A percentile compares a stretch with the other conserved stretches of the same genome.
phyloP scores from a whole-genome alignment of 208 protist genomes.

The Angomonas deanei region DNA sequence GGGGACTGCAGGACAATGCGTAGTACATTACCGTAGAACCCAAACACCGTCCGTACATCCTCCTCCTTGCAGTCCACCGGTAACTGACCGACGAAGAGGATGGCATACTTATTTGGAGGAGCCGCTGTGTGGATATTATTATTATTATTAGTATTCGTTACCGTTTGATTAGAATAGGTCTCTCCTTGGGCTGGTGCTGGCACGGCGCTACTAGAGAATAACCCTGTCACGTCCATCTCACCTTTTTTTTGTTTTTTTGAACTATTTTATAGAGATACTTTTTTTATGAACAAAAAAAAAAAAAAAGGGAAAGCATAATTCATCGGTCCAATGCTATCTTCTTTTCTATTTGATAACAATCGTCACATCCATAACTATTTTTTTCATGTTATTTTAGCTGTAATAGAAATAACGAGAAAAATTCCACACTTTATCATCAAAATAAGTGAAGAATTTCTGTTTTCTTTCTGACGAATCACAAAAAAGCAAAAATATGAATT shows the following conservation, averaged over 20 bases:
- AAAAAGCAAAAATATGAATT: constrained; percentile 4
- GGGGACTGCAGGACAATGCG: constrained; percentile 22
- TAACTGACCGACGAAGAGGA: constrained; percentile 46
- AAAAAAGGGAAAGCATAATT: neutral
- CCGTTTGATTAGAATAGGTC: neutral
- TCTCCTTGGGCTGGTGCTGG: too few relatives aligned
- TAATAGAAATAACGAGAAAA: constrained; percentile 7
- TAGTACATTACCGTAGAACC: constrained; percentile 29
- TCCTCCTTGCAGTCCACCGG: constrained; percentile 30
- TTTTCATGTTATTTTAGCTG: too few relatives aligned
- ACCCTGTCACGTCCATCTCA: too few relatives aligned
- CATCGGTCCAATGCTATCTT: too few relatives aligned
- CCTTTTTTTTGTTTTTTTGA: constrained; percentile 7
- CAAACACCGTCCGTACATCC: constrained; percentile 27
- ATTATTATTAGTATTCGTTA: neutral
- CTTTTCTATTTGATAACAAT: too few relatives aligned
- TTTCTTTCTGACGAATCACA: neutral
- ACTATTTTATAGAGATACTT: neutral
- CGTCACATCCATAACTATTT: too few relatives aligned
- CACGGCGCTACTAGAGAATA: too few relatives aligned
- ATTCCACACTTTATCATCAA: neutral
- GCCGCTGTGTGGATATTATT: neutral
- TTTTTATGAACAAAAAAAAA: neutral
- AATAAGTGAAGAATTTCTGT: constrained; percentile 1
- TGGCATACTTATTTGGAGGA: constrained; percentile 5